Conservation (phyloP, 352 stramenopile species). For the Phytophthora melonis region DNA sequence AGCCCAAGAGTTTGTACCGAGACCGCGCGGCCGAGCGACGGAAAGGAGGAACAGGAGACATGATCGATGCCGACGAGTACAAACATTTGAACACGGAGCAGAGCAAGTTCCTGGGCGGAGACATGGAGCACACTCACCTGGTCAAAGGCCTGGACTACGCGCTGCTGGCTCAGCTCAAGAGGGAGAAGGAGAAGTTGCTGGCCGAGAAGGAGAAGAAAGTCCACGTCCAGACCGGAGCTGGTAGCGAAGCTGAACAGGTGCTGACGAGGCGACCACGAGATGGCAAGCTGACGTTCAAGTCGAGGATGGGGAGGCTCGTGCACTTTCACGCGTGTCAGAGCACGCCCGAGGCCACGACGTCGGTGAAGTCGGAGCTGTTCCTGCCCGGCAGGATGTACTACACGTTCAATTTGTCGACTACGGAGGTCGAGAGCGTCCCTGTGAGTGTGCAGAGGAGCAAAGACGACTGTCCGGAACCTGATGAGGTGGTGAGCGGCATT, state of each 20-base stretch:
- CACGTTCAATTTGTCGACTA: constrained; percentile 60
- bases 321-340: constrained; percentile 74
- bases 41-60: constrained; percentile 41
- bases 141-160: constrained; percentile 92
- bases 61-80: constrained; percentile 61
- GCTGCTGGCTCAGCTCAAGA: constrained; percentile 87
- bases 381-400: constrained; percentile 81
- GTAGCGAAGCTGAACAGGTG: neutral
- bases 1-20: constrained; percentile 46
- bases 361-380: constrained; percentile 70
- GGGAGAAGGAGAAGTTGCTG: constrained; percentile 73
- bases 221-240: neutral
- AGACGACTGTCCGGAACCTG: constrained; percentile 69
- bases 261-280: constrained; percentile 14
- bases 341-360: constrained; percentile 15
- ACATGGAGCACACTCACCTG: constrained; percentile 88
- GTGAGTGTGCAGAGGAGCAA: constrained; percentile 76
- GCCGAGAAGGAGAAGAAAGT: constrained; percentile 41
- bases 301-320: constrained; percentile 65
- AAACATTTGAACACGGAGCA: constrained; percentile 74
- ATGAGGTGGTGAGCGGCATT: constrained; percentile 66
- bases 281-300: constrained; percentile 65
- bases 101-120: constrained; percentile 85
- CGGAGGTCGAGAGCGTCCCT: constrained; percentile 60
- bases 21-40: constrained; percentile 78